Evolutionary conservation across 2,329 filamentous ascomycete genomes (phyloP), one percentile per base, ranked within the genome.

Genomic region (Stachybotrys chartarum): DNA sequence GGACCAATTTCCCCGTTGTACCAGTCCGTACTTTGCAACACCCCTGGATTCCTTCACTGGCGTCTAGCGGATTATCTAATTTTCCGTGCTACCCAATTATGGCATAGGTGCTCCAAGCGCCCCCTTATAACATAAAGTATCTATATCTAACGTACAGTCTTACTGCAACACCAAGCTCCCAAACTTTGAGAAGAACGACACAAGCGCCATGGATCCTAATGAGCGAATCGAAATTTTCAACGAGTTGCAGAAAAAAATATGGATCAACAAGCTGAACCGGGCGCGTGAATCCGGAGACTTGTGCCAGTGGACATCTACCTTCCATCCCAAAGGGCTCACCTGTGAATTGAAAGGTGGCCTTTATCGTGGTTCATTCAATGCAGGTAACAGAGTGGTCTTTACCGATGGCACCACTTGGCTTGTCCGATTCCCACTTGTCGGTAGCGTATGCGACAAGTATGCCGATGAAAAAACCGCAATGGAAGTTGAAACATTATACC

Each of bases 401-500:
- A 44, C 39, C 39, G 39, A 44, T 44, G 39, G 39, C 39, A 44
- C 39, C 39, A 44, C 39, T 44, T 44, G 39, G 39, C 39, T 44
- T 44, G 39, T 44, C 39, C 39, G 39, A 44, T 44, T 44, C 39
- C 39, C 39, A 44, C 39, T 44, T 44, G 39, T 44, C 39, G 39
- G 39, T 44, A 44, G 39, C 39, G 39, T 44, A 44, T 44, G 39
- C 39, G 39, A 44, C 39, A 44, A 44, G 16, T 44, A 50, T 32
- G 32, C 53, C 55, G 52, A 57, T 35, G 52, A 54, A 46, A 57
- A 57, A 46, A 18, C 35, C 7, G 52, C 51, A 35, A 50, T 52
- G 17, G 52, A 57, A 53, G 55, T 57, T 17, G 55, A 48, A 30
- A 57, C 50, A 14, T 54, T 57, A 50, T 52, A 54, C 17, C 45